phyloP scores from a whole-genome alignment of 1,139 yeast genomes.

The Blastobotrys indianensis region DNA sequence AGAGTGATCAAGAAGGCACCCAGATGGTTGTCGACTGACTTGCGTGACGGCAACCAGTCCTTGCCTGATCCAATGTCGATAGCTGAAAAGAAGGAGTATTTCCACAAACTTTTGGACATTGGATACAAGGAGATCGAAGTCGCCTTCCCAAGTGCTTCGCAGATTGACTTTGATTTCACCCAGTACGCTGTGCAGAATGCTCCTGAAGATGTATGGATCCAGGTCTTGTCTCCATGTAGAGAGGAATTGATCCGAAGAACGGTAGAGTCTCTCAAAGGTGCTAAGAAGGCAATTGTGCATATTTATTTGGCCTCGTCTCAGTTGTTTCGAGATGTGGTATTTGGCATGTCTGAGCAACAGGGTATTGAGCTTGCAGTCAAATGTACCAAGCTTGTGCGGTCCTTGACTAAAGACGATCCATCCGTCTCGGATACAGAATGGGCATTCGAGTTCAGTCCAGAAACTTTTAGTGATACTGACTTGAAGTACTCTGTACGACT shows the following conservation, averaged over 20 bases:
- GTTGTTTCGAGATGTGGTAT: constrained; percentile 84
- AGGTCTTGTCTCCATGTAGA: constrained; percentile 87
- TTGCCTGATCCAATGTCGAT: constrained; percentile 96
- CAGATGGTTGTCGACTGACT: constrained; percentile 92
- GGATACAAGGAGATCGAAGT: constrained; percentile 98
- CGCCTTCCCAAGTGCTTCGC: constrained; percentile 93
- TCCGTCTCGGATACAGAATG: constrained; percentile 64
- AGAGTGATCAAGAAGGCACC: constrained; percentile 74
- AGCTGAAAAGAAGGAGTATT: constrained; percentile 82
- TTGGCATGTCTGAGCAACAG: constrained; percentile 76
- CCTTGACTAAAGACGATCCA: constrained; percentile 86
- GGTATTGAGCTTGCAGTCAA: constrained; percentile 75
- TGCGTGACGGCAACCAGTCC: constrained; percentile 96
- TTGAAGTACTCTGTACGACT: constrained; percentile 76
- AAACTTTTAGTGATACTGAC: constrained; percentile 86
- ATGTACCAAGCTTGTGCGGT: constrained; percentile 72
- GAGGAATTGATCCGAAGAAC: constrained; percentile 86
- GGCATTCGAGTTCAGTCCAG: constrained; percentile 93
- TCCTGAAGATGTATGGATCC: constrained; percentile 89
- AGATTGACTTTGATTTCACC: constrained; percentile 92
- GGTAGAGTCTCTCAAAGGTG: constrained; percentile 82
- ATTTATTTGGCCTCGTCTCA: constrained; percentile 90
- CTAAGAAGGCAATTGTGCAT: constrained; percentile 85
- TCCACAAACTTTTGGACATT: constrained; percentile 75
- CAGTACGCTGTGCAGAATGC: constrained; percentile 87